Base-by-base conservation (phyloP, 148 eudicot genomes). In the Vaccinium macrocarpon region DNA sequence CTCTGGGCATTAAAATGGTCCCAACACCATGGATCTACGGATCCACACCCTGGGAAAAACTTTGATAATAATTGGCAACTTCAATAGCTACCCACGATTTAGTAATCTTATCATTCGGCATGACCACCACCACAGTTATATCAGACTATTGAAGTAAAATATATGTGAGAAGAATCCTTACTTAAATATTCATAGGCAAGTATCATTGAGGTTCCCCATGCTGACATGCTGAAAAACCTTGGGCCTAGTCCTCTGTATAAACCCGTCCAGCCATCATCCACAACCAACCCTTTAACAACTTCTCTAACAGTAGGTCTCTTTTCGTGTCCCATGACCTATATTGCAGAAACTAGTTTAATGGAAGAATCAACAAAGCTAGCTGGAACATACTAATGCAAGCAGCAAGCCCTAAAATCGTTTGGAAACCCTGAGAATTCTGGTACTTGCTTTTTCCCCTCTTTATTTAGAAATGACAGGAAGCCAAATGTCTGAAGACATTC, bases 171-270 rank as follows among this genome's bases (percentile, higher is more conserved):
- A 80, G 72, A 81, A 82, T 85, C 35, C 96, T 48, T 94, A 97
- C 99, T 97, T 85, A 95, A 85, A 87, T 95, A 97, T 85, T 97
- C 99, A 80, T 97, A 97, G 62, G 98, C 89, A 72, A 97, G 90
- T 82, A 97, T 97, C 99, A 97, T 97, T 81, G 99, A 94, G 46
- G 99, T 97, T 86, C 98, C 99, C 98, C 99, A 94, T 5, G 99
- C 98, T 5, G 99, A 97, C 95, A 92, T 95, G 91, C 99, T 97
- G 88, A 97, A 92, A 92, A 95, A 95, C 84, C 98, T 91, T 70
- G 99, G 99, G 82, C 99, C 98, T 3, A 97, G 87, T 59, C 99
- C 99, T 93, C 97, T 91, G 83, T 97, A 97, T 27, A 97, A 87
- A 71, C 99, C 99, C 84, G 84, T 87, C 99, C 98, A 97, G 49